These are phyloP conservation scores for Sambucus nigra DNA, from an alignment of 129 eudicot species.

Conservation along the genomic window DNA sequence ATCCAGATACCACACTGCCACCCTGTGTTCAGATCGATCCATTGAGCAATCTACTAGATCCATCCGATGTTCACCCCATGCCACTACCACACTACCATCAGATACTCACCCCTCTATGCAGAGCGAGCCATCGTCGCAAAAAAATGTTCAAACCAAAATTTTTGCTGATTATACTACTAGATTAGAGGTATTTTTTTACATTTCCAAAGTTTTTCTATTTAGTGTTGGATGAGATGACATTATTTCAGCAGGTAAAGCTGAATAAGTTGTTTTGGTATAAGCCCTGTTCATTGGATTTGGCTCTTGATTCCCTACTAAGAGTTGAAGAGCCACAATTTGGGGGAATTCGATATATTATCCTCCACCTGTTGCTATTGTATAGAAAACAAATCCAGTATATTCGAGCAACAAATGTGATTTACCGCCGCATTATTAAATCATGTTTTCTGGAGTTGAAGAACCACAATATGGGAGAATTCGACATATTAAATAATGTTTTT, in stretches of 20 bases:
- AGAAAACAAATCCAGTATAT: constrained; percentile 81
- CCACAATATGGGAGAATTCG: too few species aligned
- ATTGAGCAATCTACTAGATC: too few species aligned
- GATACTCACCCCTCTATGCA: too few species aligned
- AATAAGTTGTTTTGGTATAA: constrained; percentile 52
- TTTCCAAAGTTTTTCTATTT: neutral
- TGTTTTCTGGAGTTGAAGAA: too few species aligned
- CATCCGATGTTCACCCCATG: too few species aligned
- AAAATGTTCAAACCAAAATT: too few species aligned
- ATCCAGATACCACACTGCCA: too few species aligned
- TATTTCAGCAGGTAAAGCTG: constrained; percentile 29
- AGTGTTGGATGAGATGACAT: neutral
- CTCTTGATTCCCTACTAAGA: constrained; percentile 42
- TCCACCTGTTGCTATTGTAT: constrained; percentile 66
- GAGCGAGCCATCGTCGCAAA: too few species aligned
- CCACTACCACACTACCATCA: too few species aligned
- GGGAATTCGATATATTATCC: constrained; percentile 51
- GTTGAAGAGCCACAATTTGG: constrained; percentile 62
- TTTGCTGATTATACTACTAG: constrained; percentile 1
- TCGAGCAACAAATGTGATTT: constrained; percentile 69
- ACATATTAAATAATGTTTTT: too few species aligned
- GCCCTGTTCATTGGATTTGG: constrained; percentile 55
- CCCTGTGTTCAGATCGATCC: too few species aligned
- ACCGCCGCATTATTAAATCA: too few species aligned
- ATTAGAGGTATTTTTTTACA: constrained; percentile 13